Evolutionary conservation across 495 filamentous ascomycete species (phyloP).

Genomic region (Tuber melanosporum): DNA sequence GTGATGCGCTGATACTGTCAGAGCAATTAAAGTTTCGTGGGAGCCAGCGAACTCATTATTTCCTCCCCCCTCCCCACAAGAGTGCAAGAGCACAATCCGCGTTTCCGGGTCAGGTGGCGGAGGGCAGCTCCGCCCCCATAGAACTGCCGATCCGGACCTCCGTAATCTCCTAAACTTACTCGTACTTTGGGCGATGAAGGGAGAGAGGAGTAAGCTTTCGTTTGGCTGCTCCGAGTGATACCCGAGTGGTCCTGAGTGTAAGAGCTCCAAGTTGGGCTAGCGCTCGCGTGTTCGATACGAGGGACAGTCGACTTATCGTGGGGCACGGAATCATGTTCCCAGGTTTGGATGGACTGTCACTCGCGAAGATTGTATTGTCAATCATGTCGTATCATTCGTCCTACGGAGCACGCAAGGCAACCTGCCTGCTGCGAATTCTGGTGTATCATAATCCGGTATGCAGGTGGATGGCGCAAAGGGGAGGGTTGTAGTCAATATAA

Average conservation of each 20-base stretch:
- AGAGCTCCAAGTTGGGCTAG: not conserved
- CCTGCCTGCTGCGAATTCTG: not conserved
- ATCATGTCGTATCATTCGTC: not conserved
- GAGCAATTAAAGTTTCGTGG: not conserved
- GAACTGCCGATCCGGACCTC: not conserved
- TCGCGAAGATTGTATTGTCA: not conserved
- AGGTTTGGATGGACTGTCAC: not conserved
- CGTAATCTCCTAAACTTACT: not conserved
- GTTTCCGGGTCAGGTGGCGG: not conserved
- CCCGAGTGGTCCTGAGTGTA: not conserved
- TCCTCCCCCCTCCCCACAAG: not conserved
- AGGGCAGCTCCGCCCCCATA: not conserved
- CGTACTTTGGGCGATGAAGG: not conserved
- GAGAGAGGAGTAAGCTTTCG: not conserved
- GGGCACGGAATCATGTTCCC: not conserved
- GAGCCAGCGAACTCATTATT: not conserved
- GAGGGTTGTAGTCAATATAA: too few relatives aligned
- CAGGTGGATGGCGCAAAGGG: not conserved
- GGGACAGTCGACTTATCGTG: not conserved
- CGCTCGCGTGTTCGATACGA: not conserved
- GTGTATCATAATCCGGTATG: not conserved
- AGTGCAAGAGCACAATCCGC: not conserved
- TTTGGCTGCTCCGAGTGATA: not conserved
- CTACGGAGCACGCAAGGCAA: not conserved
- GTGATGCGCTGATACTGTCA: not conserved